Evolutionary conservation across 257 asterid species (phyloP).

Genomic region (Plectranthus barbatus): DNA sequence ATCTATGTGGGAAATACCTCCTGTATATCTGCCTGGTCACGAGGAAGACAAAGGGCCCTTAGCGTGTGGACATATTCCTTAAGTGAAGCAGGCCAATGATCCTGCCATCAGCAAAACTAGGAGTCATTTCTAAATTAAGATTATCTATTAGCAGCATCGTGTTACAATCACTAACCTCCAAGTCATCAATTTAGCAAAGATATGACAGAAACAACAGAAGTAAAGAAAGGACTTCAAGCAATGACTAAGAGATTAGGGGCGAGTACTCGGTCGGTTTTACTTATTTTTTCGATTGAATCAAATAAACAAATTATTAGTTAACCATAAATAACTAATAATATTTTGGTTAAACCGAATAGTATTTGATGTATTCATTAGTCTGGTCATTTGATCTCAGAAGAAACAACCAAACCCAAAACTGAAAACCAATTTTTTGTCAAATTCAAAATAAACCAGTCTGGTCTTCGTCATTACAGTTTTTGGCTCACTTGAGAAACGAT

Average conservation of each 20-base stretch:
- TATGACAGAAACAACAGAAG: background rate
- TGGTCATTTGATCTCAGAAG: background rate
- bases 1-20: slow-evolving; percentile 28
- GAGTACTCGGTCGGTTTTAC: too few relatives aligned
- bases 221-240: background rate
- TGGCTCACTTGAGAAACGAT: too few relatives aligned
- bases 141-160: background rate
- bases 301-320: too few relatives aligned
- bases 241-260: background rate
- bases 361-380: background rate
- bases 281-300: too few relatives aligned
- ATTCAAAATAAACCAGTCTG: background rate
- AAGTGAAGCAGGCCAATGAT: slow-evolving; percentile 84
- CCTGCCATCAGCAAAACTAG: slow-evolving; percentile 32
- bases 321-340: too few relatives aligned
- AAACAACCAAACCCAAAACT: background rate
- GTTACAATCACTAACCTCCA: background rate
- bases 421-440: background rate
- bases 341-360: background rate
- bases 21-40: slow-evolving; percentile 53
- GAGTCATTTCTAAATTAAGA: slow-evolving; percentile 1
- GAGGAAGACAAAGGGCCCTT: slow-evolving; percentile 63
- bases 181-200: background rate
- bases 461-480: background rate
- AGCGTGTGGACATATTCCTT: slow-evolving; percentile 49